Evolutionary conservation across 2,329 filamentous ascomycete genomes (phyloP).

Genomic region (Orbilia javanica): DNA sequence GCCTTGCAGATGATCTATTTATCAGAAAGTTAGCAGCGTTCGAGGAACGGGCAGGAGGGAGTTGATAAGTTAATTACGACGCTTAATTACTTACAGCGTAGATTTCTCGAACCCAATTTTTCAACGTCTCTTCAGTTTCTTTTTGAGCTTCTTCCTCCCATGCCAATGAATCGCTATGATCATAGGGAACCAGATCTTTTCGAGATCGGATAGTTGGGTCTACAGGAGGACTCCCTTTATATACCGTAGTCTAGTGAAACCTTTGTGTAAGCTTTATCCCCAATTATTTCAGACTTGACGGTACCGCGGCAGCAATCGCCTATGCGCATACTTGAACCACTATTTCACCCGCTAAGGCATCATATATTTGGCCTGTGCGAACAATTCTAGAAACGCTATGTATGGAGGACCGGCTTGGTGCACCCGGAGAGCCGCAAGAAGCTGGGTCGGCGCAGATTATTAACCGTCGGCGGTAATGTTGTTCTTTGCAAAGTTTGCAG

Average conservation of each 20-base stretch:
- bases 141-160: neutral
- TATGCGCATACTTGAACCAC: conserved; percentile 25
- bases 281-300: neutral
- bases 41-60: neutral
- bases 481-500: conserved; percentile 8
- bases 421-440: neutral
- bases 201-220: neutral
- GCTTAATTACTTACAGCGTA: conserved; percentile 6
- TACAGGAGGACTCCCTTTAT: neutral
- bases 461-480: conserved; percentile 24
- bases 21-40: neutral
- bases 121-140: neutral
- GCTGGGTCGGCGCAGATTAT: conserved; percentile 17
- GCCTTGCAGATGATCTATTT: conserved; percentile 10
- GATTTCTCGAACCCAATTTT: conserved; percentile 17
- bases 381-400: conserved; percentile 7
- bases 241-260: conserved; percentile 17
- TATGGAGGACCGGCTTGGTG: conserved; percentile 25
- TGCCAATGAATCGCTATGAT: neutral
- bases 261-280: neutral
- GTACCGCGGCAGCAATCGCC: neutral
- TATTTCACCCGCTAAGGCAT: neutral
- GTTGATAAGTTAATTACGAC: neutral
- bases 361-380: neutral
- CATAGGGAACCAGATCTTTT: neutral